phyloP scores from a whole-genome alignment of 176 grass and related monocot species.

The Triticum timopheevii region DNA sequence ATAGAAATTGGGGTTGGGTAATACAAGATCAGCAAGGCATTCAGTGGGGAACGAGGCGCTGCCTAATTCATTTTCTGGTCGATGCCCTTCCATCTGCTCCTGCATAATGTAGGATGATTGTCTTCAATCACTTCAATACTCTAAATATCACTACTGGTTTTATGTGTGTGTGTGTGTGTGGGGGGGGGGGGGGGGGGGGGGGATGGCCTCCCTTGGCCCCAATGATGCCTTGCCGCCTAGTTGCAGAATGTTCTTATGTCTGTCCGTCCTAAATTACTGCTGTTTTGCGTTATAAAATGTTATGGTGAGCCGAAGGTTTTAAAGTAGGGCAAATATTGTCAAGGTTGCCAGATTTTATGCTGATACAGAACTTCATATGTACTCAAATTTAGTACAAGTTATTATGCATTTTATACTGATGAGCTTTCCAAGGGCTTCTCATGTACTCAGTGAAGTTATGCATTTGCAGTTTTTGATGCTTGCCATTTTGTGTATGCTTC shows the following conservation, averaged over 20 bases:
- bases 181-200: too few species aligned
- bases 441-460: background rate
- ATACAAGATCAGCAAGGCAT: background rate
- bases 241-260: background rate
- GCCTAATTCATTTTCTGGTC: background rate
- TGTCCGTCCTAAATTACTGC: background rate
- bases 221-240: too few species aligned
- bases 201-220: too few species aligned
- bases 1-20: background rate
- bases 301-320: background rate
- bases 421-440: background rate
- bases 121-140: too few species aligned
- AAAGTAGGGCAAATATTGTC: background rate
- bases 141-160: too few species aligned
- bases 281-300: background rate
- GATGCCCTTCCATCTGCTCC: background rate
- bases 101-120: too few species aligned
- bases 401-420: background rate
- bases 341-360: background rate
- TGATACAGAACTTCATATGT: background rate
- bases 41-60: too few species aligned
- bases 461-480: background rate
- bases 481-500: slow-evolving; percentile 11
- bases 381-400: background rate
- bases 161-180: too few species aligned